Evolutionary conservation across 2,329 filamentous ascomycete species (phyloP).

Genomic region (Hypoxylon rubiginosum): DNA sequence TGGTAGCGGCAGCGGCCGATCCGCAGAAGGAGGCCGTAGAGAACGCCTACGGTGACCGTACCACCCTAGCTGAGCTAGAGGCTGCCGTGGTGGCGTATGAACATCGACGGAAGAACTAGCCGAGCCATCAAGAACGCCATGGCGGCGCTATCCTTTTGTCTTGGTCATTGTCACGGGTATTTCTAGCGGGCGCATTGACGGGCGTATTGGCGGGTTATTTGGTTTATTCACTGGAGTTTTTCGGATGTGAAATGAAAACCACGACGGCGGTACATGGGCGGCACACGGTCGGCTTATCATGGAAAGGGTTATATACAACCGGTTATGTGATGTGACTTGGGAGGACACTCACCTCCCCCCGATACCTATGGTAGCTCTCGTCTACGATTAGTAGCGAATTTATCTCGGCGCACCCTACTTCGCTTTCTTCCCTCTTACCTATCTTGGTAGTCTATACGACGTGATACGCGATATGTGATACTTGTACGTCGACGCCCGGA

Average conservation of each 20-base stretch:
- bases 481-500: not conserved
- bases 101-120: constrained; percentile 40
- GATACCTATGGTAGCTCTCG: not conserved
- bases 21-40: constrained; percentile 57
- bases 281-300: not conserved
- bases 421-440: not conserved
- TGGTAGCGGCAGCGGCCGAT: constrained; percentile 51
- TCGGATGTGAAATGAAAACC: constrained; percentile 11
- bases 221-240: constrained; percentile 19
- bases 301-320: not conserved
- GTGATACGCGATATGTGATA: not conserved
- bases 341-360: not conserved
- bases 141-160: not conserved
- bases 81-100: constrained; percentile 63
- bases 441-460: not conserved
- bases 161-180: constrained; percentile 4
- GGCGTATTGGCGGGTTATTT: constrained; percentile 2
- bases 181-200: constrained; percentile 19
- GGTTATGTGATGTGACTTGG: not conserved
- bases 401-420: not conserved
- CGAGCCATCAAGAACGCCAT: not conserved
- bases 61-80: constrained; percentile 63
- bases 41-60: constrained; percentile 65
- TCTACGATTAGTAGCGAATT: not conserved
- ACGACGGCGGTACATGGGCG: constrained; percentile 3